Evolutionary conservation across 1,284 basidiomycete genomes (phyloP), one percentile per base, ranked within the genome.

Genomic region (Coniophora puteana): DNA sequence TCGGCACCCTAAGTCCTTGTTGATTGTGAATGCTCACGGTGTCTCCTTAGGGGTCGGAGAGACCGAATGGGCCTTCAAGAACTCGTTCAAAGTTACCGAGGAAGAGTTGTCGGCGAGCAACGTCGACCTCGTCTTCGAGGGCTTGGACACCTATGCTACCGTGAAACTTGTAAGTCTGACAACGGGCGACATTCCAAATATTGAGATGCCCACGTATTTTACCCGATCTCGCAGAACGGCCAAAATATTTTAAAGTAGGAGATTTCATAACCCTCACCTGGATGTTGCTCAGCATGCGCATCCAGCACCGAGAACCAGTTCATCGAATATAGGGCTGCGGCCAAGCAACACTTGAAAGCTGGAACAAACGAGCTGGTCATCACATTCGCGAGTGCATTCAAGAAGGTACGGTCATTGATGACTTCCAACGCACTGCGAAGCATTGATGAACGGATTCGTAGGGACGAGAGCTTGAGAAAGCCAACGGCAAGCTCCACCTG

Each of bases 141-240:
- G 93, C 10, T 65, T 95, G 18, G 92, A 95, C 60, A 94, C 92
- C 0, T 93, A 89, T 59, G 83, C 86, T 4, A 69, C 66, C 13
- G 71, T 92, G 32, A 60, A 66, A 24, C 62, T 91, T 40, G 90
- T 89, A 47, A 62, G 83, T 62, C 11, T 3, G 25, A 26, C 22
- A 7, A 49, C 33, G 17, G 38, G 18, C 22, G 11, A 21, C 20
- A 7, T 16, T 8, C 5, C 33, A 14, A 36, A 20, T 41, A 32
- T 21, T 29, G 8, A 24, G 18, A 8, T 11, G 11, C 13, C 20
- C 33, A 23, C 11, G 16, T 5, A 24, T 31, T 8, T 25, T 20
- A 23, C 36, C 37, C 24, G n/a, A 41, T 20, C 23, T 31, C 14
- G 10, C 52, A 93, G 81, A 93, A 94, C 51, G 87, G 78, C 4